Evolutionary conservation across 1,284 basidiomycete species (phyloP), one percentile per base, ranked within the genome.

Genomic region (Rhodotorula sp.): DNA sequence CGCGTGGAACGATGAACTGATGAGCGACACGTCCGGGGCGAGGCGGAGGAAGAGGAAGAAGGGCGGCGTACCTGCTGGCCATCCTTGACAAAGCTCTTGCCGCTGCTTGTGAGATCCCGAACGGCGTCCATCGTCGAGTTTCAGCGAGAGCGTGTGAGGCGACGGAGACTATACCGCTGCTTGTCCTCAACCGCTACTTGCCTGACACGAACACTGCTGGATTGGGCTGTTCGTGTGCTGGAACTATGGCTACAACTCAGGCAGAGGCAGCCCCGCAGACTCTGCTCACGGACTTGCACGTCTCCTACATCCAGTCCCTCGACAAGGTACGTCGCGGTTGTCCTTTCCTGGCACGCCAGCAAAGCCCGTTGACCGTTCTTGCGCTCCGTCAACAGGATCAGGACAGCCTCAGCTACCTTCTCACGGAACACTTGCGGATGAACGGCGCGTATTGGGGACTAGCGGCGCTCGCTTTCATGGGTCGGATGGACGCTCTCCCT

Each of bases 371-470:
- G n/a, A 16, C 37, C 13, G 13, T 15, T 11, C 59, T 59, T 11
- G 48, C 55, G 34, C 20, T 34, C 0, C 9, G 8, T 16, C 20
- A 40, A 20, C 7, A 24, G 11, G 0, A 16, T 54, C 78, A 93
- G 91, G 89, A 86, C 80, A 88, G 89, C 72, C 84, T 95, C n/a
- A 84, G 87, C 1, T 99, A 97, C 82, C 92, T 98, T 80, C 84
- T 95, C 55, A 96, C 94, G 0, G 86, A 93, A 13, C 95, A 99
- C 81, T 85, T 99, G 13, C 91, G 95, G 15, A 84, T 98, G 81
- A 99, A 98, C 80, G 95, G 94, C 15, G 85, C 98, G 24, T 99
- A 98, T 81, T 99, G 95, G 95, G 95, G 92, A 16, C 83, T 95
- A 34, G 92, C 90, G 0, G 92, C 95, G 0, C 82, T 96, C 5